Evolutionary conservation across 2,329 filamentous ascomycete species (phyloP).

Genomic region (Alternaria tenuissima): DNA sequence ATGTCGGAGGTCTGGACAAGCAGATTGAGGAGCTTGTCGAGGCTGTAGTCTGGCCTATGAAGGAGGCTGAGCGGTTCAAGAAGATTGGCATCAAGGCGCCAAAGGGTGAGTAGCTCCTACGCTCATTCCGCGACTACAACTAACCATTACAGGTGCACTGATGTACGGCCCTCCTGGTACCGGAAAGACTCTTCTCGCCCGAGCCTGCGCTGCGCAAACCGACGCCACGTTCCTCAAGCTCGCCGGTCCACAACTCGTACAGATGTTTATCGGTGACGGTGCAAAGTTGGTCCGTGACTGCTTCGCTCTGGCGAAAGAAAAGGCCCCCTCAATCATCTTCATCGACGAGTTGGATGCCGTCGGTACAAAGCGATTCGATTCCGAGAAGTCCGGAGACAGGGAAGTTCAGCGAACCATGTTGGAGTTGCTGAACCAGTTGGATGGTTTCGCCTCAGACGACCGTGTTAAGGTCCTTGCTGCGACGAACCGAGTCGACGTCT

Average conservation of each 20-base stretch:
- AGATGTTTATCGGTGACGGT: conserved; percentile 99
- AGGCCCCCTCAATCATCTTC: conserved; percentile 98
- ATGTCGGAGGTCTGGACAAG: conserved; percentile 97
- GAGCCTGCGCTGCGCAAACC: conserved; percentile 96
- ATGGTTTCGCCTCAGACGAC: conserved; percentile 96
- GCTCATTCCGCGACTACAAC: neutral
- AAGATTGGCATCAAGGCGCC: conserved; percentile 99
- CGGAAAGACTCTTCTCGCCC: conserved; percentile 88
- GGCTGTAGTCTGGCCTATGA: conserved; percentile 99
- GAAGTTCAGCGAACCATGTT: conserved; percentile 99
- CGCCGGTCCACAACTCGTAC: conserved; percentile 94
- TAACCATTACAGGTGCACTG: conserved; percentile 70
- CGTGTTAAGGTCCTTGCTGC: conserved; percentile 95
- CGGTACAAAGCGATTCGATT: conserved; percentile 99
- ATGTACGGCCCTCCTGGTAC: conserved; percentile 97
- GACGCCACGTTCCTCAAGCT: conserved; percentile 99
- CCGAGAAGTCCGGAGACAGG: conserved; percentile 95
- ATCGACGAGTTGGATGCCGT: conserved; percentile 98
- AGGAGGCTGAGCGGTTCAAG: conserved; percentile 98
- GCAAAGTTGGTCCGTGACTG: conserved; percentile 97
- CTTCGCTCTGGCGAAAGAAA: conserved; percentile 97
- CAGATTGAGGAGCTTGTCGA: conserved; percentile 99
- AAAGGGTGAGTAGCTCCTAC: conserved; percentile 72
- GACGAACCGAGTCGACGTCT: conserved; percentile 92
- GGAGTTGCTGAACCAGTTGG: conserved; percentile 96